Conservation (phyloP, 768 basidiomycete species). For the Russula ochroleuca region DNA sequence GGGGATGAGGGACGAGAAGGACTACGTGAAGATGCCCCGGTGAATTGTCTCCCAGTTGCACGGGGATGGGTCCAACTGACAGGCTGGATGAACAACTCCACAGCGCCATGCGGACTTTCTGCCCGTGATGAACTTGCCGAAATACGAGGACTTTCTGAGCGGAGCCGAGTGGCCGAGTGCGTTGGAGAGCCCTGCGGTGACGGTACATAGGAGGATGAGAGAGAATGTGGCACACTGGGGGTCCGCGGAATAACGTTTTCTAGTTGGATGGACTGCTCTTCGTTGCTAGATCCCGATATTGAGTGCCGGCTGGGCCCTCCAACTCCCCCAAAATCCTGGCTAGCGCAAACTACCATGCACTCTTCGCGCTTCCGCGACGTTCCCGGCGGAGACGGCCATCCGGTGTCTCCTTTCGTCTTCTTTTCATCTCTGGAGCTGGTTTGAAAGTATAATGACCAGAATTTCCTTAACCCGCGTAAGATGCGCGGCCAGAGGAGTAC, state of each 20-base stretch:
- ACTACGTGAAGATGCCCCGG: background rate
- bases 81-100: background rate
- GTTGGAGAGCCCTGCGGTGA: background rate
- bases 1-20: background rate
- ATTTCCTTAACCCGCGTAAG: background rate
- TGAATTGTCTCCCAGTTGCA: background rate
- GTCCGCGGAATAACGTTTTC: background rate
- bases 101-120: background rate
- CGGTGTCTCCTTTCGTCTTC: background rate
- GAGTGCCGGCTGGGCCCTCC: background rate
- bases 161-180: too few species aligned
- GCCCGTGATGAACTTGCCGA: background rate
- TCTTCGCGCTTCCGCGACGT: background rate
- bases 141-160: background rate
- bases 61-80: background rate
- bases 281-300: background rate
- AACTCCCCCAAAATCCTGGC: background rate
- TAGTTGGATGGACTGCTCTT: background rate
- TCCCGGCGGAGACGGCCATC: background rate
- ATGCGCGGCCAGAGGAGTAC: background rate
- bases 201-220: background rate
- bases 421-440: background rate
- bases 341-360: constrained; percentile 2
- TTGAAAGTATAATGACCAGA: background rate
- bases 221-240: background rate